These are phyloP conservation scores for Gentiana macrophylla DNA, from an alignment of 257 asterid species.

Conservation along the genomic window DNA sequence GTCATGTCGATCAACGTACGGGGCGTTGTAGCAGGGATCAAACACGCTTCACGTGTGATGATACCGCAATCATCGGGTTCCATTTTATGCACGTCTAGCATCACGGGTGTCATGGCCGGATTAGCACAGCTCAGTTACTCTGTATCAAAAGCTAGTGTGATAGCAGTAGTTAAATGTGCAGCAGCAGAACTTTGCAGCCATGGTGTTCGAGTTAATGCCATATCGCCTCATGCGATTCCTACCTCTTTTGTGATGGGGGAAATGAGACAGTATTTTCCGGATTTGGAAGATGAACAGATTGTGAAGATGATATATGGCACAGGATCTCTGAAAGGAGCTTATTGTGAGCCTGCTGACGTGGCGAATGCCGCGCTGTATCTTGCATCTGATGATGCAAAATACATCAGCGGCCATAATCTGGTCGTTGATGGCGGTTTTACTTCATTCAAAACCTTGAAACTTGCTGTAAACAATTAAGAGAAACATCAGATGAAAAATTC, in stretches of 20 bases:
- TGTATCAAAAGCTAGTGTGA: slow-evolving; percentile 49
- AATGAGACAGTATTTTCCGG: slow-evolving; percentile 35
- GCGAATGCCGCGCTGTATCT: slow-evolving; percentile 77
- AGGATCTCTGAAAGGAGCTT: slow-evolving; percentile 49
- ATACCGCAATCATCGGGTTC: slow-evolving; percentile 54
- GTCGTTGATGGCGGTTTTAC: slow-evolving; percentile 73
- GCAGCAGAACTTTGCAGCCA: slow-evolving; percentile 55
- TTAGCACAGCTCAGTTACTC: slow-evolving; percentile 71
- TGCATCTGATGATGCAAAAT: slow-evolving; percentile 73
- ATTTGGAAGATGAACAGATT: slow-evolving; percentile 23
- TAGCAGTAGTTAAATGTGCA: slow-evolving; percentile 49
- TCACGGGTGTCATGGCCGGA: slow-evolving; percentile 72
- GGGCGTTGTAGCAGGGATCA: slow-evolving; percentile 61
- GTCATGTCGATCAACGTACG: slow-evolving; percentile 73
- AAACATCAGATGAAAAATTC: too few species aligned
- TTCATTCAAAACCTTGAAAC: slow-evolving; percentile 26
- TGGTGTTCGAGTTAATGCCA: slow-evolving; percentile 69
- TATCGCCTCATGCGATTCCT: slow-evolving; percentile 81
- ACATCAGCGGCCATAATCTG: slow-evolving; percentile 74
- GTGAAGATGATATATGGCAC: slow-evolving; percentile 37
- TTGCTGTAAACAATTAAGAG: slow-evolving; percentile 10
- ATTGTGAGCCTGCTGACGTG: slow-evolving; percentile 52
- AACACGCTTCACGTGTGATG: slow-evolving; percentile 90
- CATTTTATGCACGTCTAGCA: slow-evolving; percentile 77
- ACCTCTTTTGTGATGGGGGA: slow-evolving; percentile 57